Conservation (phyloP, 768 basidiomycete genomes). For the Boletus rufocinnamomeus region DNA sequence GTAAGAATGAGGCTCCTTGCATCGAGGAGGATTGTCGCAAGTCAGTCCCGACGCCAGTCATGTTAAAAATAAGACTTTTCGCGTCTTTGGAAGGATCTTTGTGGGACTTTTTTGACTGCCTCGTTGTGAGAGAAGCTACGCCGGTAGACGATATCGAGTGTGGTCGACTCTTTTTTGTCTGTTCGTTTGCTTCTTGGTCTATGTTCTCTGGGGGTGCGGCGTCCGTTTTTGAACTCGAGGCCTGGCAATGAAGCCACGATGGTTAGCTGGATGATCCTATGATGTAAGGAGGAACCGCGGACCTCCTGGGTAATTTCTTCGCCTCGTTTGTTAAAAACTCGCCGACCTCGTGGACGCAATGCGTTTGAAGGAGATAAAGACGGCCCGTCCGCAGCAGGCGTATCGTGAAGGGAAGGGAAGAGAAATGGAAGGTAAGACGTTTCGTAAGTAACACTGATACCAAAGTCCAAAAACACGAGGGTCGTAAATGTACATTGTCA, state of each 20-base stretch:
- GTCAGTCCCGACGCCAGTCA: constrained; percentile 50
- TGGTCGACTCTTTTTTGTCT: constrained; percentile 17
- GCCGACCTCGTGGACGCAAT: constrained; percentile 47
- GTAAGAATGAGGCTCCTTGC: constrained; percentile 19
- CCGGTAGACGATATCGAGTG: constrained; percentile 28
- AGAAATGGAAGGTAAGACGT: constrained; percentile 68
- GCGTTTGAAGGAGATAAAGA: constrained; percentile 24
- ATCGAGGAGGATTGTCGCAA: constrained; percentile 37
- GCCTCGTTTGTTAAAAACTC: constrained; percentile 53
- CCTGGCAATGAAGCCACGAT: constrained; percentile 21
- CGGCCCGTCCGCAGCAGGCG: constrained; percentile 22
- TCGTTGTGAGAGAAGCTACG: constrained; percentile 8
- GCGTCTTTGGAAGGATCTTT: constrained; percentile 41
- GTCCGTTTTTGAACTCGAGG: constrained; percentile 17
- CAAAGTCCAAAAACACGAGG: constrained; percentile 9
- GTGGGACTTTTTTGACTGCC: constrained; percentile 20
- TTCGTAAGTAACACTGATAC: constrained; percentile 49
- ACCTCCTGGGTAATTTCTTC: constrained; percentile 41
- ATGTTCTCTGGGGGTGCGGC: constrained; percentile 6
- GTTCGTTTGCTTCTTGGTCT: constrained; percentile 28
- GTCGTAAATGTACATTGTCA: constrained; percentile 24
- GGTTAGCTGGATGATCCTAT: constrained; percentile 19
- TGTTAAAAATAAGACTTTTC: constrained; percentile 48
- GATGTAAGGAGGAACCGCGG: constrained; percentile 23
- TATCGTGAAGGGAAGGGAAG: constrained; percentile 43